A percentile compares a stretch with the other conserved stretches of the same genome.
Evolutionary conservation across 208 protist genomes (phyloP).

Genomic region (Crithidia fasciculata): DNA sequence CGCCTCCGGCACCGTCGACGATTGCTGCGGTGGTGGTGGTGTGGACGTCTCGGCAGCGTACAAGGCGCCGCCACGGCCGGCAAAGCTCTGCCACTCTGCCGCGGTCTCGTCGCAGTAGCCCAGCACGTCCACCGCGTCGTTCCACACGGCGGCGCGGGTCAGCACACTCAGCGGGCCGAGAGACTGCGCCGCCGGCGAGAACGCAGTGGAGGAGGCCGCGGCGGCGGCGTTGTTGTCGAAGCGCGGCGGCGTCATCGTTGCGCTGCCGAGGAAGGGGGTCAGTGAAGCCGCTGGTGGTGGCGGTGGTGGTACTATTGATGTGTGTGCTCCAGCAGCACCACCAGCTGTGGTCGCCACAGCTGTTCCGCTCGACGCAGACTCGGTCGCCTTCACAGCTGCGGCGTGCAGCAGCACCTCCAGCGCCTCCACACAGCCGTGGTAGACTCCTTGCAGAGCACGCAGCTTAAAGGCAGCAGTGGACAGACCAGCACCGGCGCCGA

Average conservation of each 20-base stretch:
- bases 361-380: neutral
- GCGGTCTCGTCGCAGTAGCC: constrained; percentile 21
- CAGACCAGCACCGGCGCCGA: neutral
- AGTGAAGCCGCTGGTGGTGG: too few relatives aligned
- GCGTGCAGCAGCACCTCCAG: constrained; percentile 35
- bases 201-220: neutral
- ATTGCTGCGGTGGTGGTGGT: neutral
- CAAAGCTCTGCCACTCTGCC: neutral
- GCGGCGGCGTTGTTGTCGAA: neutral
- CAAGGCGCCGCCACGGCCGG: neutral
- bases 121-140: constrained; percentile 15
- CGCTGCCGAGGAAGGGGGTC: too few relatives aligned
- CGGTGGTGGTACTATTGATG: too few relatives aligned
- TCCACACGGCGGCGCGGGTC: constrained; percentile 8
- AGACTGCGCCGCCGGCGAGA: neutral
- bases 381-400: constrained; percentile 23
- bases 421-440: constrained; percentile 29
- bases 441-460: constrained; percentile 16
- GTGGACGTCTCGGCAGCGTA: neutral
- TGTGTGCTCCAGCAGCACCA: neutral
- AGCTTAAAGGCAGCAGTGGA: neutral
- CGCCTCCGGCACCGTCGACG: too few relatives aligned
- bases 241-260: too few relatives aligned
- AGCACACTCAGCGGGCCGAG: constrained; percentile 16
- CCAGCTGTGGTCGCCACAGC: neutral